phyloP scores from a whole-genome alignment of 169 alveolate genomes.

The Plasmodium blacklocki region DNA sequence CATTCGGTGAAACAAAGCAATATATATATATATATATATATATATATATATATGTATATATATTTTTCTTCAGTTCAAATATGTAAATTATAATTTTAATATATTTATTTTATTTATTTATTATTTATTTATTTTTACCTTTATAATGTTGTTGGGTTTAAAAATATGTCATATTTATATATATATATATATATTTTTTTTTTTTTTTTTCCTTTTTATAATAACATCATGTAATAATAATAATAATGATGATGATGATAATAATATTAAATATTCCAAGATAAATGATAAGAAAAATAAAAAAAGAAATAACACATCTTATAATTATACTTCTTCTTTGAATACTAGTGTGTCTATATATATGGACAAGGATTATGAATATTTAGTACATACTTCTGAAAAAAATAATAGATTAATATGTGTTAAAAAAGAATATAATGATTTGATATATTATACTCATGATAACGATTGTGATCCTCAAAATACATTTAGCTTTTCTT shows the following conservation, averaged over 20 bases:
- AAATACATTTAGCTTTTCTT: conserved; percentile 71
- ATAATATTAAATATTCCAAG: neutral
- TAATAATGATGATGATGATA: neutral
- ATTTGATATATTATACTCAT: conserved; percentile 56
- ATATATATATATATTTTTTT: neutral
- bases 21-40: no score
- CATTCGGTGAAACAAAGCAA: no score
- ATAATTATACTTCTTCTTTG: no score
- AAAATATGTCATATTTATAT: no score
- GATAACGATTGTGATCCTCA: conserved; percentile 70
- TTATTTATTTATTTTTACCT: no score
- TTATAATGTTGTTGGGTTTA: no score
- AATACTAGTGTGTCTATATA: neutral
- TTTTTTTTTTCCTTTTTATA: conserved; percentile 8
- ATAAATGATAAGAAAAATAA: no score
- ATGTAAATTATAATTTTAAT: no score
- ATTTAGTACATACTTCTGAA: conserved; percentile 40
- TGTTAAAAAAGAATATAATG: conserved; percentile 59
- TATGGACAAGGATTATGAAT: conserved; percentile 32
- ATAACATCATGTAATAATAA: neutral
- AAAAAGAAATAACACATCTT: no score
- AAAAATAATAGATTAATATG: conserved; percentile 56
- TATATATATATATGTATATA: no score
- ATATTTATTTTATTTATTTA: no score
- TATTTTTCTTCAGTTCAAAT: no score